Percentiles rank a stretch among this genome's conserved stretches.
These are phyloP conservation scores for Suillus americanus DNA, from an alignment of 768 basidiomycete genomes.

Conservation along the genomic window DNA sequence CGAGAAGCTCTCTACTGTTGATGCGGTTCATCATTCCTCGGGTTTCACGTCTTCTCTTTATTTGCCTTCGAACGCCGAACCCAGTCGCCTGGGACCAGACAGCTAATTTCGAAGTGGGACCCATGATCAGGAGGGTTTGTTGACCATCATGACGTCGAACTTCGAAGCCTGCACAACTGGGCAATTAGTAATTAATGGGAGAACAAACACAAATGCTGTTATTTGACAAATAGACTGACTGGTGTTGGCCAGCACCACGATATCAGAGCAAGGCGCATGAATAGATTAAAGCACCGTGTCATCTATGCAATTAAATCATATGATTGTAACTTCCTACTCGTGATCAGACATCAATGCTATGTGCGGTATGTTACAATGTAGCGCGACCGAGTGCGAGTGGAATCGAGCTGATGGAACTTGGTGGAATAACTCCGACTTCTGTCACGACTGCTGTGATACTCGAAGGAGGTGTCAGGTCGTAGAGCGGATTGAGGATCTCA, in stretches of 20 bases:
- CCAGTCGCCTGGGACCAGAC: background rate
- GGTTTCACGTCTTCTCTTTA: background rate
- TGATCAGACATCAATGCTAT: background rate
- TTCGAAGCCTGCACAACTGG: background rate
- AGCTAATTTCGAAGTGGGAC: background rate
- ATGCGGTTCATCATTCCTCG: background rate
- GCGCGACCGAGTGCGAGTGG: conserved; percentile 55
- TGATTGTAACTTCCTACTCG: background rate
- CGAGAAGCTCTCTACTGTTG: background rate
- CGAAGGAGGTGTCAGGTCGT: conserved; percentile 90
- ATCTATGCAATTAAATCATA: background rate
- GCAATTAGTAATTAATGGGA: background rate
- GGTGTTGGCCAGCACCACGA: background rate
- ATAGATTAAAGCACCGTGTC: background rate
- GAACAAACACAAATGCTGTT: background rate
- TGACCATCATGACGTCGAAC: background rate
- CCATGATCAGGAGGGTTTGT: background rate
- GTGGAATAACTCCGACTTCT: conserved; percentile 94
- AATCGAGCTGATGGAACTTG: conserved; percentile 85
- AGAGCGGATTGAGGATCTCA: conserved; percentile 82
- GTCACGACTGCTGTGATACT: conserved; percentile 96
- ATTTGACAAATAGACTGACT: background rate
- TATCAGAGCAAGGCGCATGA: background rate
- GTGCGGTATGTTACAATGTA: conserved; percentile 6
- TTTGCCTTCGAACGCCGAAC: background rate